These are phyloP conservation scores for Erysimum pusillum DNA, from an alignment of 441 rosid species.

Conservation along the genomic window DNA sequence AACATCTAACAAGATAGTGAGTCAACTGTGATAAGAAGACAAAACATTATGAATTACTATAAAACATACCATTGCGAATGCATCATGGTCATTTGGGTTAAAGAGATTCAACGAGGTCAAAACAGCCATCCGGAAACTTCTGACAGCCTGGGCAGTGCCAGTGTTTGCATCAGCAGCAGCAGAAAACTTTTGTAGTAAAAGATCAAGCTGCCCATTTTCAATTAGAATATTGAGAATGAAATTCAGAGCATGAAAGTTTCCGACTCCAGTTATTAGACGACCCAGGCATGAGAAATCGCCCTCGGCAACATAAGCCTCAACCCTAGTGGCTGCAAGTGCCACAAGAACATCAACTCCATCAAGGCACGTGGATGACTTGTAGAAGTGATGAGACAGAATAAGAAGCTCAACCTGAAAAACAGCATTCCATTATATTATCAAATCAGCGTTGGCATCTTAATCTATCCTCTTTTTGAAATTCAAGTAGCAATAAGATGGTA, in stretches of 20 bases:
- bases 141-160: conserved; percentile 87
- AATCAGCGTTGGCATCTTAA: conserved; percentile 19
- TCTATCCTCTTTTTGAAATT: conserved; percentile 9
- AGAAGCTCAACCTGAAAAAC: conserved; percentile 91
- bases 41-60: conserved; percentile 28
- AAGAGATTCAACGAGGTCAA: conserved; percentile 91
- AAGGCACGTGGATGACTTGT: conserved; percentile 97
- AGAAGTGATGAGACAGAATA: conserved; percentile 95
- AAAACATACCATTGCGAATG: conserved; percentile 89
- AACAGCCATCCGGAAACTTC: conserved; percentile 98
- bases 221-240: conserved; percentile 96
- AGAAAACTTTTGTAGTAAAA: conserved; percentile 92
- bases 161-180: conserved; percentile 89
- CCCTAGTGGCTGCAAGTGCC: conserved; percentile 96
- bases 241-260: conserved; percentile 94
- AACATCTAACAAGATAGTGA: conserved; percentile 28
- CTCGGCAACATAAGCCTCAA: conserved; percentile 92
- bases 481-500: conserved; percentile 23
- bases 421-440: conserved; percentile 35
- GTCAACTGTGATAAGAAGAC: conserved; percentile 15
- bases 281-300: conserved; percentile 96
- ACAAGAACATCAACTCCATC: conserved; percentile 99
- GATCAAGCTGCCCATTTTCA: conserved; percentile 94
- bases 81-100: conserved; percentile 89
- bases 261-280: conserved; percentile 94